These are phyloP conservation scores for Coemansia sp. DNA, from an alignment of 192 early-diverging fungal species.

Conservation along the genomic window DNA sequence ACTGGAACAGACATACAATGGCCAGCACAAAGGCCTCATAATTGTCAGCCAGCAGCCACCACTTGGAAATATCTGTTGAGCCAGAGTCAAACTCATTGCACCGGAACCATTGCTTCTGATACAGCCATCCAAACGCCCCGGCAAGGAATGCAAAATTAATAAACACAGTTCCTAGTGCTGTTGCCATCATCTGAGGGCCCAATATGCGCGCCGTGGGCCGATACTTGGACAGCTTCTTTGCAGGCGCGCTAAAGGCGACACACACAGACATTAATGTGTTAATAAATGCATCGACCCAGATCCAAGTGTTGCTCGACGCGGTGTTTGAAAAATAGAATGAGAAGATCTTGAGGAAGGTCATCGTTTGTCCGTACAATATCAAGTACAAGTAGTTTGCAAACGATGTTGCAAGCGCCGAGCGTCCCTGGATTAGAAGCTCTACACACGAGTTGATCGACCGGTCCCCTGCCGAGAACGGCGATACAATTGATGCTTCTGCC, in stretches of 20 bases:
- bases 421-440: constrained; percentile 50
- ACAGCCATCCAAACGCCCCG: constrained; percentile 51
- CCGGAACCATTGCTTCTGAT: constrained; percentile 37
- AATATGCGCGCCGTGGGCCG: constrained; percentile 66
- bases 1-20: constrained; percentile 65
- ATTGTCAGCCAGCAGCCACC: constrained; percentile 76
- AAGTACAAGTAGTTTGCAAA: constrained; percentile 66
- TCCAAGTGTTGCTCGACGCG: constrained; percentile 60
- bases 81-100: constrained; percentile 46
- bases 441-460: constrained; percentile 66
- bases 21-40: constrained; percentile 62
- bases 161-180: constrained; percentile 56
- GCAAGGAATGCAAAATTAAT: constrained; percentile 60
- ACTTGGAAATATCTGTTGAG: constrained; percentile 57
- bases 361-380: constrained; percentile 61
- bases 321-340: constrained; percentile 64
- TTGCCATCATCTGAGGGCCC: constrained; percentile 62
- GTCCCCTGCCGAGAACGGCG: constrained; percentile 71
- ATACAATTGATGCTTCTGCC: constrained; percentile 78
- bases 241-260: constrained; percentile 51
- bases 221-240: constrained; percentile 41
- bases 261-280: constrained; percentile 52
- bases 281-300: constrained; percentile 64
- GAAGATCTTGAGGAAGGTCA: constrained; percentile 55
- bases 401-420: constrained; percentile 34